Evolutionary conservation across 2,329 filamentous ascomycete species (phyloP), one percentile per base, ranked within the genome.

Genomic region (Thielaviopsis punctulata): DNA sequence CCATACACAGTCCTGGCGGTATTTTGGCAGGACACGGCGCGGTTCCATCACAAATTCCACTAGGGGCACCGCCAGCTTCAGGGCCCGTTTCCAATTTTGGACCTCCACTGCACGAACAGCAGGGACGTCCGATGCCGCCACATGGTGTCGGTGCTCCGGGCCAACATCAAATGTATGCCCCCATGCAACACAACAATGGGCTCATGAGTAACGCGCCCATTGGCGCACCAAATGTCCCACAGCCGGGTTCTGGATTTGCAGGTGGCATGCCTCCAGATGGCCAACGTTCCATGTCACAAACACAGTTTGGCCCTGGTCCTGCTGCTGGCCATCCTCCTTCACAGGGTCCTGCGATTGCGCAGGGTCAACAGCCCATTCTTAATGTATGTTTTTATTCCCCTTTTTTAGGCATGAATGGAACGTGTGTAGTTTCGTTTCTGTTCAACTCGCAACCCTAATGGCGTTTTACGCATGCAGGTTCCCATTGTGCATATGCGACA

Each of bases 1-100:
- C 86, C 50, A 93, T 95, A 53, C 90, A 95, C 63, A 93, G 88
- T 45, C 90, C 90, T 1, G 90, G 92, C 58, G 90, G 90, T 8
- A 74, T 96, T 33, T 77, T 96, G 39, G 78, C 82, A 8, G 86
- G 81, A 58, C 79, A 87, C 59, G 79, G 80, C 50, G 73, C 76
- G 30, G 75, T 75, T 30, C 69, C 72, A 36, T 71, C 75, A 24
- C 65, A 73, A 36, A 74, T 73, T 47, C 67, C 73, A 47, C 65
- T 76, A 44, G 72, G 74, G 54, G 73, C 68, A 39, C 69, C 74
- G n/a, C 64, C 75, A 1, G 73, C 69, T 15, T 65, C 75, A 21
- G 49, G 33, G 5, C 25, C 49, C 43, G 64, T 71, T 54, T 66
- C 66, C 55, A 67, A 63, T 51, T 81, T 80, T 58, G 73, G 75